Percentiles rank a stretch among this genome's conserved stretches.
Evolutionary conservation across 1,139 yeast genomes (phyloP).

Genomic region (Hansenula lynferdii): DNA sequence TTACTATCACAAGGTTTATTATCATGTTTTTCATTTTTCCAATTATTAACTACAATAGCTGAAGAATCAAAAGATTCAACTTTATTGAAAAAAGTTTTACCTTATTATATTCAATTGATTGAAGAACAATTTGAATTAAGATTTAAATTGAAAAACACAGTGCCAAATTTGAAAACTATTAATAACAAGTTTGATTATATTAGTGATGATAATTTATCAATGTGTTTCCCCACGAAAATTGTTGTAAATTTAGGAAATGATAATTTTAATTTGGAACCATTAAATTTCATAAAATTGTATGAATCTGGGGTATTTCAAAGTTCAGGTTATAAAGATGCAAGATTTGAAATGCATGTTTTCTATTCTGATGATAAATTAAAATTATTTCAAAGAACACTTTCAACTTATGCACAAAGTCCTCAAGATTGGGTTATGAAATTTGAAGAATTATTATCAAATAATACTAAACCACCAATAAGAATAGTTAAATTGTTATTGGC

Average conservation of each 20-base stretch:
- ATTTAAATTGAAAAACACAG: constrained; percentile 27
- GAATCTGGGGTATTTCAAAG: constrained; percentile 12
- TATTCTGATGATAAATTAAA: constrained; percentile 50
- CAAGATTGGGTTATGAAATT: constrained; percentile 48
- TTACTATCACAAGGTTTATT: constrained; percentile 40
- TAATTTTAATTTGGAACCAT: constrained; percentile 40
- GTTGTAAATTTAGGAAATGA: constrained; percentile 31
- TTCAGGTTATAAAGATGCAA: constrained; percentile 20
- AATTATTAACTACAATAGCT: constrained; percentile 42
- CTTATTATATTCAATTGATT: constrained; percentile 29
- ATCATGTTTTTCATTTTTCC: constrained; percentile 44
- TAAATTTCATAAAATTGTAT: constrained; percentile 33
- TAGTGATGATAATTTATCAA: constrained; percentile 47
- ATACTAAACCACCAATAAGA: constrained; percentile 44
- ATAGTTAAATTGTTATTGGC: constrained; percentile 37
- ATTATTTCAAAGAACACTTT: constrained; percentile 30
- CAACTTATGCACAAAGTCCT: constrained; percentile 39
- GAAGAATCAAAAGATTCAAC: constrained; percentile 35
- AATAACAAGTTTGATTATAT: constrained; percentile 37
- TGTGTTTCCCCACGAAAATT: constrained; percentile 50
- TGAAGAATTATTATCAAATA: constrained; percentile 34
- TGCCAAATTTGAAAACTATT: constrained; percentile 25
- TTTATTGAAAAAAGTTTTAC: constrained; percentile 26
- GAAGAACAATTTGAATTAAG: constrained; percentile 40
- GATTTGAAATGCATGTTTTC: constrained; percentile 40